A percentile compares a stretch with the other conserved stretches of the same genome.
Evolutionary conservation across 805 yeast species (phyloP).

Genomic region (Wickerhamiella siamensis): DNA sequence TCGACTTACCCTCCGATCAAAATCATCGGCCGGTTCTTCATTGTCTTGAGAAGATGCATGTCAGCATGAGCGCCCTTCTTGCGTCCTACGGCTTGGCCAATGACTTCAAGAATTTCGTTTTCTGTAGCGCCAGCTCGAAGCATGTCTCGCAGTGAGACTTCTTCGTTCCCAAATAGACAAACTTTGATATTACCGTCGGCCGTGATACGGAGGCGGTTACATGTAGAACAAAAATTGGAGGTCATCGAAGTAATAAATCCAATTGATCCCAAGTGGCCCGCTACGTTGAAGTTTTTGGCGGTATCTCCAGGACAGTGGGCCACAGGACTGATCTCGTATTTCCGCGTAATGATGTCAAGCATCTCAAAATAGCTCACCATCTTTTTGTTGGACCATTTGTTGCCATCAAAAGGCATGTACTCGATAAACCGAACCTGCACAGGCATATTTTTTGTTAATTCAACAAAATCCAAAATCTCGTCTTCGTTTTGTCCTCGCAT

Average conservation of each 20-base stretch:
- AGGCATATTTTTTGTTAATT: constrained; percentile 27
- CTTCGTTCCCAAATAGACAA: constrained; percentile 39
- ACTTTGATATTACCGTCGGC: constrained; percentile 42
- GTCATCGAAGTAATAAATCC: constrained; percentile 48
- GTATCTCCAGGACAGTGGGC: constrained; percentile 32
- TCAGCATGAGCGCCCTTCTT: constrained; percentile 42
- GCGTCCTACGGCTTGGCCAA: constrained; percentile 32
- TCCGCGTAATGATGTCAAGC: constrained; percentile 22
- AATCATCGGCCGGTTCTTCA: constrained; percentile 43
- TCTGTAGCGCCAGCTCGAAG: constrained; percentile 28
- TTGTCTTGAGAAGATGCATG: constrained; percentile 31
- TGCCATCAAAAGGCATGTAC: constrained; percentile 46
- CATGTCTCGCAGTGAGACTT: constrained; percentile 34
- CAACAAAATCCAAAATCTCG: constrained; percentile 35
- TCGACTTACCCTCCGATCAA: constrained; percentile 36
- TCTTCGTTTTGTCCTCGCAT: constrained; percentile 39
- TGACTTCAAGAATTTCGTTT: constrained; percentile 27
- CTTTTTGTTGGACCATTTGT: constrained; percentile 35
- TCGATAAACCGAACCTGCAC: constrained; percentile 41
- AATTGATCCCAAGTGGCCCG: constrained; percentile 31
- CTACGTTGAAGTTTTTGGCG: constrained; percentile 32
- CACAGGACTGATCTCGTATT: constrained; percentile 23
- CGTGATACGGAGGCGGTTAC: constrained; percentile 39
- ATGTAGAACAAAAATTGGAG: constrained; percentile 36
- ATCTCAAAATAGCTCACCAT: constrained; percentile 35